Base-by-base conservation (phyloP, 2,329 filamentous ascomycete genomes). In the Colletotrichum chrysophilum region DNA sequence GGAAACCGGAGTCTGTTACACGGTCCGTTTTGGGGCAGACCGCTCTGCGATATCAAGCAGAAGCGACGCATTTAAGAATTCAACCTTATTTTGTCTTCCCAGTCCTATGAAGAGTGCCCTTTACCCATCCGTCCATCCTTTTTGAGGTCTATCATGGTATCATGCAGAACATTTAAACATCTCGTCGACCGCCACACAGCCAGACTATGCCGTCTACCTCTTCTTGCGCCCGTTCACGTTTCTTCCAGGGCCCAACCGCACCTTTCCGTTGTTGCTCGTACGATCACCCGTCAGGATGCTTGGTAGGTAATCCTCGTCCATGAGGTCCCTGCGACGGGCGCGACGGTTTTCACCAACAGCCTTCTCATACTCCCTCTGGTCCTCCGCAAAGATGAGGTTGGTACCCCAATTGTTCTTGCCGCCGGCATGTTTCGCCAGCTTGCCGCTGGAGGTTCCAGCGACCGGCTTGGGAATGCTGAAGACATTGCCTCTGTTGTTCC, bases 241-340 rank as follows among this genome's bases (percentile, higher is more conserved):
- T 82, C 93, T 92, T 10, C 97, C 97, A 13, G 95, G 96, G 10
- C 97, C 97, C 13, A 98, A 92, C 81, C 92, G 94, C 75, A 95
- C 91, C 84, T 91, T 93, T 1, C 94, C 94, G 3, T 91, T 90
- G 6, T 86, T 86, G 61, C 90, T 91, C 9, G 83, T 89, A 10
- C 96, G 89, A 80, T 96, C 92, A 0, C 97, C 97, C 1, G 92
- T 97, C 81, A 99, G 82, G 64, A 99, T 94, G 38, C 92, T 89
- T 0, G 97, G 97, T 77, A 98, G 85, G 83, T 96, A 98, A 85
- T 99, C 96, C 82, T 97, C 93, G 82, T 98, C 96, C 96, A 98
- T 97, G 72, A 98, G 86, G 85, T 98, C 95, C 81, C 92, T 93
- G 83, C 94, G 92, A 81, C 93, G 93, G 69, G 87, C 88, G 80